Evolutionary conservation across 2,329 filamentous ascomycete genomes (phyloP), one percentile per base, ranked within the genome.

Genomic region (Tolypocladium inflatum): DNA sequence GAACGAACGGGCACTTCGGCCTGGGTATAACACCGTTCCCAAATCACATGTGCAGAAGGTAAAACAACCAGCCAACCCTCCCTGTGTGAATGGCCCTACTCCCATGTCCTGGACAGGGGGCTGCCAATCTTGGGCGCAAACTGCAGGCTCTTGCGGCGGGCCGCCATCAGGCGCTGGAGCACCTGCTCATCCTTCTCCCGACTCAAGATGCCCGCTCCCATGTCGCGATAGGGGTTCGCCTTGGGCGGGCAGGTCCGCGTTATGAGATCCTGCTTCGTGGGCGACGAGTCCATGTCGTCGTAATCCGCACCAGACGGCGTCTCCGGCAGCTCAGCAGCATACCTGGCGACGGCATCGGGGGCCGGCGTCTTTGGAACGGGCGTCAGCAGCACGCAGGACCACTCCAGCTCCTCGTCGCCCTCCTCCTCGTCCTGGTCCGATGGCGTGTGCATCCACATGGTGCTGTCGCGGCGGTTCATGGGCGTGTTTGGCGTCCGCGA

Each of bases 61-160:
- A 35, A 23, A 42, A 33, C 26, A 26, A 33, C 37, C 37, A 17
- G 19, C 5, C 15, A 8, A 3, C 5, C 30, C 2, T n/a, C 48
- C 21, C 45, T 30, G 4, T 30, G 15, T 17, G 7, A 30, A 3
- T 23, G 23, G 15, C 48, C 26, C 48, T 54, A 73, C 50, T 68
- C 72, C 82, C 81, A 85, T 33, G 78, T 74, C 65, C 78, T 83
- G 33, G 83, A 80, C 64, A 92, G 73, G 2, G 89, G 89, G 70
- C 89, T 92, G 21, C 82, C 86, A 59, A 90, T 75, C 73, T 88
- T 88, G 37, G 89, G 89, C 38, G 87, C 87, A 75, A 86, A 91
- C 67, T 90, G 87, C 70, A 91, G 70, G 67, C 87, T 93, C 81
- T 90, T 91, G 60, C 89, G 80, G 60, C 88, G 79, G 0, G 88